Evolutionary conservation across 2,329 filamentous ascomycete genomes (phyloP).

Genomic region (Leptographium wingfieldii): DNA sequence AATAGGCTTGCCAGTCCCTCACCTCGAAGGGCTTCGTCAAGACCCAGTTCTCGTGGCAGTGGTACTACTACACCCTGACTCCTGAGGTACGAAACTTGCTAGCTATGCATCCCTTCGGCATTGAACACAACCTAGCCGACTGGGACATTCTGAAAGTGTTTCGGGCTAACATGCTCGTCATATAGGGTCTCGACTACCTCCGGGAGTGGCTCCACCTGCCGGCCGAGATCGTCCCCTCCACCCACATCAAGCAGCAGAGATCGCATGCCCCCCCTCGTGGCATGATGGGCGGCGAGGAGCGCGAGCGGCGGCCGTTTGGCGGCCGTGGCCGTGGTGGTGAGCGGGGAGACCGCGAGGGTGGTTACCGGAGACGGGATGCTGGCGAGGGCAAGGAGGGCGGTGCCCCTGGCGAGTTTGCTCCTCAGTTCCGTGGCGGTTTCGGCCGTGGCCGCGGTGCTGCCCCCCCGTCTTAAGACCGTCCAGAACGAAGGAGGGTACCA

Average conservation of each 20-base stretch:
- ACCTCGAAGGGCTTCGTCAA: slow-evolving; percentile 96
- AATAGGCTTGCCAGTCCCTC: slow-evolving; percentile 76
- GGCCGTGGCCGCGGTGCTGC: slow-evolving; percentile 69
- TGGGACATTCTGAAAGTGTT: neutral
- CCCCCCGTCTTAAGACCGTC: slow-evolving; percentile 46
- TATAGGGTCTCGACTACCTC: slow-evolving; percentile 95
- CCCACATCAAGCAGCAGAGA: slow-evolving; percentile 99
- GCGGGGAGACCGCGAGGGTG: slow-evolving; percentile 75
- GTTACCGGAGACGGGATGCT: slow-evolving; percentile 83
- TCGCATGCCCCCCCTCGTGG: slow-evolving; percentile 95
- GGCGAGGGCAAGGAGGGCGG: slow-evolving; percentile 82
- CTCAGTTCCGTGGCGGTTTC: slow-evolving; percentile 83
- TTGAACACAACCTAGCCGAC: neutral
- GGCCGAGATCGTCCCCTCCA: slow-evolving; percentile 97
- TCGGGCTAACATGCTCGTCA: neutral
- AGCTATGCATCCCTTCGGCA: neutral
- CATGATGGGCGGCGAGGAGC: slow-evolving; percentile 84
- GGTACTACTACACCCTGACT: slow-evolving; percentile 99
- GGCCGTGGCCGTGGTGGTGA: slow-evolving; percentile 70
- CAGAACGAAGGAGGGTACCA: neutral
- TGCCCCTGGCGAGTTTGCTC: slow-evolving; percentile 84
- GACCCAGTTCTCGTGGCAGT: slow-evolving; percentile 99
- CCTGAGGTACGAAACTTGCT: slow-evolving; percentile 11
- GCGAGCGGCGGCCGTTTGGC: slow-evolving; percentile 69
- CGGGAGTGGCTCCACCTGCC: slow-evolving; percentile 99